Percentiles rank a stretch among this genome's conserved stretches.
These are phyloP conservation scores for Volvariella volvacea DNA, from an alignment of 1,284 basidiomycete genomes.

Conservation along the genomic window DNA sequence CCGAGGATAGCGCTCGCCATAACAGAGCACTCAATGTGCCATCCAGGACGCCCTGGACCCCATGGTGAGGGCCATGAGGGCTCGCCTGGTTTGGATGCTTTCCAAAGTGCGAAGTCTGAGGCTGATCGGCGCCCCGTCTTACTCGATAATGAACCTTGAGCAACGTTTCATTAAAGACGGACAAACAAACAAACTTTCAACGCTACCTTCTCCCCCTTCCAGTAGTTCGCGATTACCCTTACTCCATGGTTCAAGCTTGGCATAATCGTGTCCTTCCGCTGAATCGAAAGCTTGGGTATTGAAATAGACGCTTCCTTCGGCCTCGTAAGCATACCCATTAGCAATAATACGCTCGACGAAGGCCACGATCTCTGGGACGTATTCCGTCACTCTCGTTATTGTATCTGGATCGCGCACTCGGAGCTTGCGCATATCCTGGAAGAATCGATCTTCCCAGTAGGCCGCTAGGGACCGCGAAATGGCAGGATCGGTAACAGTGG, in stretches of 20 bases:
- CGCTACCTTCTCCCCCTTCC: constrained; percentile 87
- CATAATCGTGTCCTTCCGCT: constrained; percentile 67
- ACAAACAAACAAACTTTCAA: constrained; percentile 4
- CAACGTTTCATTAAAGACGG: constrained; percentile 4
- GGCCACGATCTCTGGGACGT: constrained; percentile 89
- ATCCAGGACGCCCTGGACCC: constrained; percentile 96
- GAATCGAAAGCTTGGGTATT: constrained; percentile 87
- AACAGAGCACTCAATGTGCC: constrained; percentile 99
- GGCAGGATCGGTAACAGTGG: constrained; percentile 80
- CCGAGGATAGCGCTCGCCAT: constrained; percentile 96
- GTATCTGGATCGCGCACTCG: constrained; percentile 86
- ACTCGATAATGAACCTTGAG: constrained; percentile 50
- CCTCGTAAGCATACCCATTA: constrained; percentile 90
- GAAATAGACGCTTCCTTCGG: constrained; percentile 92
- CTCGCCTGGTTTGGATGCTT: constrained; percentile 96
- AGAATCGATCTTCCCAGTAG: constrained; percentile 89
- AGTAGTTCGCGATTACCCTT: constrained; percentile 89
- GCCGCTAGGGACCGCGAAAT: constrained; percentile 83
- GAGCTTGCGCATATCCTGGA: constrained; percentile 88
- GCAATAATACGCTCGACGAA: constrained; percentile 85
- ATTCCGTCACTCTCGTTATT: constrained; percentile 94
- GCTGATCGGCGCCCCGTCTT: constrained; percentile 56
- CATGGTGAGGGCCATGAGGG: constrained; percentile 96
- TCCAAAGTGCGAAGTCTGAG: constrained; percentile 98
- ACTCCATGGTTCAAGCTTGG: constrained; percentile 95